phyloP scores from a whole-genome alignment of 106 monocot species.

The Acorus calamus region DNA sequence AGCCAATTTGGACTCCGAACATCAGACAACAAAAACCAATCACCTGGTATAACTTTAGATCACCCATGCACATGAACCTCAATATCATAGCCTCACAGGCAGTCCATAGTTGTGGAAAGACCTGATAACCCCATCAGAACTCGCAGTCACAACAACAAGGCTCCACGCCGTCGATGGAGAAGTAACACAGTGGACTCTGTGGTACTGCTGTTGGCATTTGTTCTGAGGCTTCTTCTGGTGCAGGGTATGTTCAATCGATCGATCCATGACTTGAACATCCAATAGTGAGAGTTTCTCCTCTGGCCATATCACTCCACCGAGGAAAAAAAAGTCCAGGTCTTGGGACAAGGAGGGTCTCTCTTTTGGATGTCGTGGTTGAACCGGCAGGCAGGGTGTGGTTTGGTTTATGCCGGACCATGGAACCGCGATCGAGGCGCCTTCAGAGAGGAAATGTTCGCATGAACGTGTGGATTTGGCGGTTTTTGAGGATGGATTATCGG shows the following conservation, averaged over 20 bases:
- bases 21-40: too few species aligned
- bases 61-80: too few species aligned
- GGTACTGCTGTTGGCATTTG: neutral
- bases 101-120: conserved; percentile 82
- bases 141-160: conserved; percentile 60
- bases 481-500: conserved; percentile 12
- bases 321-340: conserved; percentile 38
- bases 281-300: conserved; percentile 60
- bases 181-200: conserved; percentile 1
- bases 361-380: conserved; percentile 14
- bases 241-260: neutral
- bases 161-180: conserved; percentile 32
- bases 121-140: conserved; percentile 54
- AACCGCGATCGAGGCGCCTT: conserved; percentile 39
- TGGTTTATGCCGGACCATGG: conserved; percentile 47
- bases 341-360: conserved; percentile 21
- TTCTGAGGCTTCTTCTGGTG: neutral
- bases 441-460: conserved; percentile 58
- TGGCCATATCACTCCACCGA: conserved; percentile 53
- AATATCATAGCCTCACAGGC: conserved; percentile 48
- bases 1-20: too few species aligned
- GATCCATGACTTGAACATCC: neutral
- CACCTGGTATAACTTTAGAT: too few species aligned
- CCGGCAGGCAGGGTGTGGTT: neutral
- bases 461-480: conserved; percentile 31